phyloP scores from a whole-genome alignment of 257 asterid genomes.

The Solanum sejunctum region DNA sequence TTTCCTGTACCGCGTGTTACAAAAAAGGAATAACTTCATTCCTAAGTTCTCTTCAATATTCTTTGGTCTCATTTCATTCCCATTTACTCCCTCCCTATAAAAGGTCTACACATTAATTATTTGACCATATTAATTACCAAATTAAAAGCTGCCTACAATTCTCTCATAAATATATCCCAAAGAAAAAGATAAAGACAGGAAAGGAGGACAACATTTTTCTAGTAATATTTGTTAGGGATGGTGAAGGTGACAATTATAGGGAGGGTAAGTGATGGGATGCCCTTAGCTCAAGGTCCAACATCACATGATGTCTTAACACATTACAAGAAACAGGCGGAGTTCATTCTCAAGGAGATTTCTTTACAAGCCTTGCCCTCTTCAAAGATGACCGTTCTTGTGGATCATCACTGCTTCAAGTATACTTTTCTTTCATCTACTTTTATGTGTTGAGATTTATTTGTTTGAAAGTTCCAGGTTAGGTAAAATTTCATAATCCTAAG shows the following conservation, averaged over 20 bases:
- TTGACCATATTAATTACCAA: not conserved
- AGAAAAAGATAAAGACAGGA: no score
- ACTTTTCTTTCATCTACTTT: not conserved
- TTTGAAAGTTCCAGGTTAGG: not conserved
- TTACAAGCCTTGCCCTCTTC: constrained; percentile 28
- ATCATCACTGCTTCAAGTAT: constrained; percentile 38
- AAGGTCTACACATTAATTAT: not conserved
- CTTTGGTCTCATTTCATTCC: not conserved
- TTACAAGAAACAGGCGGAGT: constrained; percentile 46
- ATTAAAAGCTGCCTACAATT: not conserved
- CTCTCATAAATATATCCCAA: not conserved
- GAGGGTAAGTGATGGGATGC: constrained; percentile 49
- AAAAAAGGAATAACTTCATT: constrained; percentile 31
- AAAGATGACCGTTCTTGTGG: constrained; percentile 31
- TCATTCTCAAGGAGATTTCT: constrained; percentile 43
- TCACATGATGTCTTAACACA: constrained; percentile 12
- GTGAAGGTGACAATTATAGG: constrained; percentile 45
- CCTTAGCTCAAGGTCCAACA: constrained; percentile 40
- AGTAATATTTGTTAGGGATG: not conserved
- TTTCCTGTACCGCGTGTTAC: constrained; percentile 10
- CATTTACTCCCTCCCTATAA: not conserved
- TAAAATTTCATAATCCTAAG: not conserved
- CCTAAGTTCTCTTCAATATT: constrained; percentile 9
- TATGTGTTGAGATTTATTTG: not conserved
- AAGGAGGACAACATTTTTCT: not conserved